Evolutionary conservation across 192 early-diverging fungal genomes (phyloP).

Genomic region (Backusella tuberculispora): DNA sequence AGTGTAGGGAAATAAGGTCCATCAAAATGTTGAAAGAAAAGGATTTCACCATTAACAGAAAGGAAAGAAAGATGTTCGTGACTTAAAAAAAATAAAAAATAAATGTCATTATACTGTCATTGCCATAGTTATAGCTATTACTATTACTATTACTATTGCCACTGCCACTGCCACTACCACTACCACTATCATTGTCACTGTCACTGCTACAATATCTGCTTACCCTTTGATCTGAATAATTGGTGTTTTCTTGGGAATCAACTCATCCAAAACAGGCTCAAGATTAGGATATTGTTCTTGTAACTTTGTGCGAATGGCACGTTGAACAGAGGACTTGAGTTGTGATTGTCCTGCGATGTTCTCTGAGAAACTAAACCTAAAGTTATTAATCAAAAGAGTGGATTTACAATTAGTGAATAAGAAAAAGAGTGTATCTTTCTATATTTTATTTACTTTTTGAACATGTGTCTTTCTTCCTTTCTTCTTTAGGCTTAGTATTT

Average conservation of each 20-base stretch:
- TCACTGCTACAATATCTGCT: neutral
- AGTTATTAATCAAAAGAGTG: neutral
- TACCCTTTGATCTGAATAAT: slow-evolving; percentile 89
- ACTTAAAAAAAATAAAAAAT: slow-evolving; percentile 45
- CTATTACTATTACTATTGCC: too few species aligned
- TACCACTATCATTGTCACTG: too few species aligned
- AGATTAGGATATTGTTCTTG: slow-evolving; percentile 88
- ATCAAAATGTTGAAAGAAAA: slow-evolving; percentile 97
- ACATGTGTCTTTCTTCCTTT: slow-evolving; percentile 15
- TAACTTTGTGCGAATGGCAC: slow-evolving; percentile 83
- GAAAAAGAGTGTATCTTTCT: neutral
- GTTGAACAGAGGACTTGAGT: slow-evolving; percentile 91
- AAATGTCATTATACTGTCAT: too few species aligned
- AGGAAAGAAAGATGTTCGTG: slow-evolving; percentile 88
- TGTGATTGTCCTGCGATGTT: slow-evolving; percentile 85
- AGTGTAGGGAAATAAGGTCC: slow-evolving; percentile 90
- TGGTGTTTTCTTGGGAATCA: slow-evolving; percentile 95
- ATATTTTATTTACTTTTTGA: slow-evolving; percentile 30
- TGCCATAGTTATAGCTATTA: too few species aligned
- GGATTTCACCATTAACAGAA: slow-evolving; percentile 78
- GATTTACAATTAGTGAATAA: neutral
- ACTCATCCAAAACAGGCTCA: slow-evolving; percentile 84
- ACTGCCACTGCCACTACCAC: neutral
- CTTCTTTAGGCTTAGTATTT: neutral
- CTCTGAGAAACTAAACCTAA: slow-evolving; percentile 75